These are phyloP conservation scores for Kappamyces sp. DNA, from an alignment of 192 early-diverging fungal species.

Conservation along the genomic window DNA sequence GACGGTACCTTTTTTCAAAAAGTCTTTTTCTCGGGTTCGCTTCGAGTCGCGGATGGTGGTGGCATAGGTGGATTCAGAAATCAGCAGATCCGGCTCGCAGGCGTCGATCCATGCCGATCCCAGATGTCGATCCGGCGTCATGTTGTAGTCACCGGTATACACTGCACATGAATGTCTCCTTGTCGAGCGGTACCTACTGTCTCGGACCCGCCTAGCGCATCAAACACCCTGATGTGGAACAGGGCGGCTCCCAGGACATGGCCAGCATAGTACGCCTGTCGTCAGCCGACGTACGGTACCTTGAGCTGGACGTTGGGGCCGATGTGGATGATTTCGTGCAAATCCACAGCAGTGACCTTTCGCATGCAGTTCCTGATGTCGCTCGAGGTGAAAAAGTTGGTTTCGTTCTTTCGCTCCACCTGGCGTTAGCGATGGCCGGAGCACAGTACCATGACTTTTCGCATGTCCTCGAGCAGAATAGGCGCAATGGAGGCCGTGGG, in stretches of 20 bases:
- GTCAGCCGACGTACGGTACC: too few relatives aligned
- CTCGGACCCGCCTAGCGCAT: conserved; percentile 43
- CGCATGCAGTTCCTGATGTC: conserved; percentile 92
- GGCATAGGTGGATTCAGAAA: conserved; percentile 96
- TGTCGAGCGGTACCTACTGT: conserved; percentile 17
- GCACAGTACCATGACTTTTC: conserved; percentile 65
- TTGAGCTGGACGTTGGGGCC: conserved; percentile 90
- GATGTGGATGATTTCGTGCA: conserved; percentile 83
- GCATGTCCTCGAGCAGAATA: conserved; percentile 87
- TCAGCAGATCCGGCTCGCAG: conserved; percentile 83
- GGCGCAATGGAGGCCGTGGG: conserved; percentile 95
- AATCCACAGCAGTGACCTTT: conserved; percentile 82
- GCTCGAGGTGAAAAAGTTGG: conserved; percentile 78
- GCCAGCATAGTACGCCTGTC: conserved; percentile 82
- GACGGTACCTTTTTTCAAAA: conserved; percentile 75
- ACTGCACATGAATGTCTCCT: conserved; percentile 40
- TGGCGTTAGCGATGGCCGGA: too few relatives aligned
- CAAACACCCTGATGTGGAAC: conserved; percentile 66
- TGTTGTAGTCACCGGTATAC: conserved; percentile 98
- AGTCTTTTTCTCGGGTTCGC: conserved; percentile 84
- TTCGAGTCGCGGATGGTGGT: conserved; percentile 94
- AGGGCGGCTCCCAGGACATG: conserved; percentile 98
- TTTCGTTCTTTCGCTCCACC: conserved; percentile 79
- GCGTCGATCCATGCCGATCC: conserved; percentile 95
- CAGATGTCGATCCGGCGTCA: conserved; percentile 95